Evolutionary conservation across 2,329 filamentous ascomycete genomes (phyloP).

Genomic region (Claviceps lovelessii): DNA sequence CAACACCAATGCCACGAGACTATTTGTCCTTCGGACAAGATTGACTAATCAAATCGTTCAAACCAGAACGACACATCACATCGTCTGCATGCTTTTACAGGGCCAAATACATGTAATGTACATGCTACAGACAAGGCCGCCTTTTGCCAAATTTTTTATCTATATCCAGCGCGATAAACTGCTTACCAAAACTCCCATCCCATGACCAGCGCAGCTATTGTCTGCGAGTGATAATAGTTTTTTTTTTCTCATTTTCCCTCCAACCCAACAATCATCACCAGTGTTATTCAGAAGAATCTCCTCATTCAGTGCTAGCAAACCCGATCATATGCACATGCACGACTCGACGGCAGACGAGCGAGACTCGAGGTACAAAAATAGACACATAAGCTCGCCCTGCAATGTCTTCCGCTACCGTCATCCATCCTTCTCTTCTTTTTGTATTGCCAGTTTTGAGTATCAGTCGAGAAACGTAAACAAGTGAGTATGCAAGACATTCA

Average conservation of each 20-base stretch:
- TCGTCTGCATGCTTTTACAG: background rate
- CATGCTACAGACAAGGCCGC: background rate
- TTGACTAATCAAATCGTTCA: background rate
- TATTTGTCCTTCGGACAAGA: background rate
- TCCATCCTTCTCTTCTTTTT: conserved; percentile 1
- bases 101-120: background rate
- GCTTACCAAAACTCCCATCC: background rate
- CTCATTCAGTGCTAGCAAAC: background rate
- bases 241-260: background rate
- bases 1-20: background rate
- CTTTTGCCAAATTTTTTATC: background rate
- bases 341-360: too few relatives aligned
- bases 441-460: too few relatives aligned
- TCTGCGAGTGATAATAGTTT: background rate
- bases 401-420: background rate
- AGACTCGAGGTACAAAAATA: background rate
- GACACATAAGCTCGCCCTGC: background rate
- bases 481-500: conserved; percentile 93
- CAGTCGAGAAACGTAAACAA: conserved; percentile 89
- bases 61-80: background rate
- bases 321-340: background rate
- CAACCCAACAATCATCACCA: background rate
- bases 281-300: background rate
- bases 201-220: background rate
- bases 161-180: background rate